These are phyloP conservation scores for Setaria viridis DNA, from an alignment of 202 grass and related monocot species.

Conservation along the genomic window DNA sequence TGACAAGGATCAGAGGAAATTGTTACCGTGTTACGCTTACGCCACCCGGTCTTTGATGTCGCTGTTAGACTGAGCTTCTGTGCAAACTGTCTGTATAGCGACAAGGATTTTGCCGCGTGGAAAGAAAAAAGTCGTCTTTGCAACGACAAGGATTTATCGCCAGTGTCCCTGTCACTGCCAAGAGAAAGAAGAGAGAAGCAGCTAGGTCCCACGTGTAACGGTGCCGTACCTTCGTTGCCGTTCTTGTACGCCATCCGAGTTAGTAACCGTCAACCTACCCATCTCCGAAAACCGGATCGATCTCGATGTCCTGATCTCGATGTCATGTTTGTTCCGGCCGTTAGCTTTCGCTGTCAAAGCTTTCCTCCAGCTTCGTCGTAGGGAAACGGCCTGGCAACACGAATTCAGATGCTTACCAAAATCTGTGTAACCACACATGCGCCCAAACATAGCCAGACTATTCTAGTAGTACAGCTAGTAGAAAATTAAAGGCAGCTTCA, in stretches of 20 bases:
- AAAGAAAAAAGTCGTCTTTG: background rate
- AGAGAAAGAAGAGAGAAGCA: background rate
- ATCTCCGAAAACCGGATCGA: background rate
- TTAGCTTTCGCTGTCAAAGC: slow-evolving; percentile 1
- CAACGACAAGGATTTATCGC: no score
- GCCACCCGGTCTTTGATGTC: background rate
- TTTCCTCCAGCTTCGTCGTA: background rate
- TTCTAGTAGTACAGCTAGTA: background rate
- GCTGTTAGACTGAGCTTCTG: background rate
- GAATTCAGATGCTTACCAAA: background rate
- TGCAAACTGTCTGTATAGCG: background rate
- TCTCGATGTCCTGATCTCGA: background rate
- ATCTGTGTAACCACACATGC: background rate
- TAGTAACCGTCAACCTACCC: background rate
- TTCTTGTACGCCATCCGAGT: background rate
- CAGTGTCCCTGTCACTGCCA: background rate
- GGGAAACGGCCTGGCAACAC: background rate
- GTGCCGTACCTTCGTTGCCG: background rate
- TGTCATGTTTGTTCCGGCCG: background rate
- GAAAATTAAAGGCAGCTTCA: background rate
- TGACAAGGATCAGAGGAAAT: background rate
- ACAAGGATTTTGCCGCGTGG: slow-evolving; percentile 17
- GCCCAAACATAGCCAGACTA: background rate
- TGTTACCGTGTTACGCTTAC: background rate
- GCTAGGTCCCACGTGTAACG: background rate